Evolutionary conservation across 176 grass and related monocot species (phyloP).

Genomic region (Alopecurus myosuroides): DNA sequence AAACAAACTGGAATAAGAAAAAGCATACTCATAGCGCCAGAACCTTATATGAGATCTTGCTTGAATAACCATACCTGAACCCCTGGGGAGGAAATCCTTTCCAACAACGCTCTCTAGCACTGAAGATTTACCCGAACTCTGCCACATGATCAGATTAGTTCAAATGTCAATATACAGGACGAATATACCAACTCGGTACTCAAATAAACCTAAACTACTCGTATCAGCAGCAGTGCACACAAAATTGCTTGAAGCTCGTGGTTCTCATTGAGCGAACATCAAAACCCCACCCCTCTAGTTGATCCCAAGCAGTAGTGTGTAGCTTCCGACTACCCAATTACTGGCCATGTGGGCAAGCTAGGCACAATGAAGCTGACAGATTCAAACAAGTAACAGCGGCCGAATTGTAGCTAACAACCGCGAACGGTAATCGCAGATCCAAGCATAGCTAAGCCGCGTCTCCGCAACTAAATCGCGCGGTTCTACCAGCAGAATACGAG

Average conservation of each 20-base stretch:
- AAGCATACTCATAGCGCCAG: not conserved
- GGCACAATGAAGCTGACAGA: not conserved
- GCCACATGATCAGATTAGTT: not conserved
- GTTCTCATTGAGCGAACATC: not conserved
- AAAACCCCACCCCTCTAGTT: not conserved
- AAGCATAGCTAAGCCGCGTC: not conserved
- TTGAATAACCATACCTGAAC: slow-evolving; percentile 65
- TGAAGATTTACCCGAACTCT: slow-evolving; percentile 99
- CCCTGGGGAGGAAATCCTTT: slow-evolving; percentile 96
- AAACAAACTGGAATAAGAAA: no score
- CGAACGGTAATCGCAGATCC: slow-evolving; percentile 20
- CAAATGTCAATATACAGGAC: not conserved
- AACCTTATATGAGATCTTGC: not conserved
- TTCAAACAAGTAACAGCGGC: not conserved
- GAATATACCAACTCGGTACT: not conserved
- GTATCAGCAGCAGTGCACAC: not conserved
- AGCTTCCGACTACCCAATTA: slow-evolving; percentile 1
- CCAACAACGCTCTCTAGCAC: slow-evolving; percentile 95
- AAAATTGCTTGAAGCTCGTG: not conserved
- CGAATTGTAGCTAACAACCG: not conserved
- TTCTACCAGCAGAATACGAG: slow-evolving; percentile 17
- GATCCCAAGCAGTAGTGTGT: not conserved
- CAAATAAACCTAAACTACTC: not conserved
- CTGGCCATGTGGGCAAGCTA: not conserved
- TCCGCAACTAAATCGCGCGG: not conserved